A percentile compares a stretch with the other conserved stretches of the same genome.
These are phyloP conservation scores for Eimeria praecox DNA, from an alignment of 169 alveolate genomes.

Conservation along the genomic window DNA sequence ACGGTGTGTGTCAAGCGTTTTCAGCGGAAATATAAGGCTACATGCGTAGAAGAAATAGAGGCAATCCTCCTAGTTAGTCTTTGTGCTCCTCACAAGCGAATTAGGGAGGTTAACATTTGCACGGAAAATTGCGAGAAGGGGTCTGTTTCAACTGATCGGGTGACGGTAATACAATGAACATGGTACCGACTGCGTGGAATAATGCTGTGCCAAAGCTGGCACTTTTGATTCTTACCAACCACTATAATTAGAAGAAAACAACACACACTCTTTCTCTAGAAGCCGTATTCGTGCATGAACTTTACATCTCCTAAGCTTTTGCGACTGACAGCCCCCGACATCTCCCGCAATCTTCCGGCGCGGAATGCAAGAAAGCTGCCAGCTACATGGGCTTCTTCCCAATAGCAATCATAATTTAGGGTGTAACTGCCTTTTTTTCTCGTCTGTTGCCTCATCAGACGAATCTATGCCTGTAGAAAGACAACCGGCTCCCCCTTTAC, in stretches of 20 bases:
- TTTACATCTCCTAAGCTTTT: neutral
- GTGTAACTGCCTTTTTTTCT: constrained; percentile 6
- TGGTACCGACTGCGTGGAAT: constrained; percentile 5
- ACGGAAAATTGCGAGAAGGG: neutral
- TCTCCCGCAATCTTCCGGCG: neutral
- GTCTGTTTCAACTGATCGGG: constrained; percentile 4
- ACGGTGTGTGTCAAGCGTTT: neutral
- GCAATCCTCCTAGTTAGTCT: neutral
- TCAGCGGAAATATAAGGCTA: neutral
- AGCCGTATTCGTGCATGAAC: neutral
- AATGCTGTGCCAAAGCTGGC: neutral
- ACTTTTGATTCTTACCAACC: neutral
- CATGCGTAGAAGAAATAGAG: neutral
- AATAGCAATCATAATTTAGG: neutral
- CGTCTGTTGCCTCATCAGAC: neutral
- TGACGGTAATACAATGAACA: neutral
- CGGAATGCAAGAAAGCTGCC: constrained; percentile 2
- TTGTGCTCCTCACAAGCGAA: neutral
- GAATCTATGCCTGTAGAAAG: neutral
- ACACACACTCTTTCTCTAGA: neutral
- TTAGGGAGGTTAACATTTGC: neutral
- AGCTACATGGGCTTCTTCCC: neutral
- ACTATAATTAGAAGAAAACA: neutral
- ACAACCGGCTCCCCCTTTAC: neutral
- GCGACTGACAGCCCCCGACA: constrained; percentile 67